Percentiles rank a stretch among this genome's conserved stretches.
These are phyloP conservation scores for Fraxinus sp. DNA, from an alignment of 305 asterid species.

Conservation along the genomic window DNA sequence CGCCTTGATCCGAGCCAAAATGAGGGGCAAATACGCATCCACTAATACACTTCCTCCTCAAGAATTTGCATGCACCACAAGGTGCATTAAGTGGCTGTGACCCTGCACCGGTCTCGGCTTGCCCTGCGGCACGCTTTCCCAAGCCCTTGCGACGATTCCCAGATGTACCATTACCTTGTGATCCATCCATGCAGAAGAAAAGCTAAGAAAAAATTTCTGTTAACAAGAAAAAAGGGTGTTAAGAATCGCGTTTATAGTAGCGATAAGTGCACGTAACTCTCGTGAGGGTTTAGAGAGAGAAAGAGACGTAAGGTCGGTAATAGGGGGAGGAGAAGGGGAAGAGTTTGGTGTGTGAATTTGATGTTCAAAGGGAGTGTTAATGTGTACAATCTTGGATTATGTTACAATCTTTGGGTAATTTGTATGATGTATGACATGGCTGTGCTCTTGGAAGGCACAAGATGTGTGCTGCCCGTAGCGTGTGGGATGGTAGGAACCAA, in stretches of 20 bases:
- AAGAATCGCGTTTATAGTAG: constrained; percentile 40
- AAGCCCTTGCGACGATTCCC: constrained; percentile 38
- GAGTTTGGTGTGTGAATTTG: constrained; percentile 48
- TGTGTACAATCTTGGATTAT: not conserved
- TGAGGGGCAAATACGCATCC: constrained; percentile 88
- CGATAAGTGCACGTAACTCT: constrained; percentile 58
- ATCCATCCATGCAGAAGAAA: constrained; percentile 46
- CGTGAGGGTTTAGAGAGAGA: constrained; percentile 55
- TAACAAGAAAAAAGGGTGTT: constrained; percentile 14
- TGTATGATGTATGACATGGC: constrained; percentile 16
- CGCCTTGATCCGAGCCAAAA: constrained; percentile 79
- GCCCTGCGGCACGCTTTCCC: constrained; percentile 25
- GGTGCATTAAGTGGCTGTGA: constrained; percentile 36
- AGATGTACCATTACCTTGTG: constrained; percentile 35
- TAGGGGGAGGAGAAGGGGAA: not conserved
- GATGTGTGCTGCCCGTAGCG: constrained; percentile 61
- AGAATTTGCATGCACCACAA: constrained; percentile 92
- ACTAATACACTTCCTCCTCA: constrained; percentile 76
- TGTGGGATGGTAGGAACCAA: constrained; percentile 50
- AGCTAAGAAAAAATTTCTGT: not conserved
- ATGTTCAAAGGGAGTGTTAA: constrained; percentile 81
- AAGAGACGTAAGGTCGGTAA: constrained; percentile 30
- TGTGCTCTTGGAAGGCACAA: constrained; percentile 63
- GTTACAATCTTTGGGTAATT: not conserved
- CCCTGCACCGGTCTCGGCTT: constrained; percentile 9